Evolutionary conservation across 2,329 filamentous ascomycete genomes (phyloP), one percentile per base, ranked within the genome.

Genomic region (Alternaria hordeiaustralica): DNA sequence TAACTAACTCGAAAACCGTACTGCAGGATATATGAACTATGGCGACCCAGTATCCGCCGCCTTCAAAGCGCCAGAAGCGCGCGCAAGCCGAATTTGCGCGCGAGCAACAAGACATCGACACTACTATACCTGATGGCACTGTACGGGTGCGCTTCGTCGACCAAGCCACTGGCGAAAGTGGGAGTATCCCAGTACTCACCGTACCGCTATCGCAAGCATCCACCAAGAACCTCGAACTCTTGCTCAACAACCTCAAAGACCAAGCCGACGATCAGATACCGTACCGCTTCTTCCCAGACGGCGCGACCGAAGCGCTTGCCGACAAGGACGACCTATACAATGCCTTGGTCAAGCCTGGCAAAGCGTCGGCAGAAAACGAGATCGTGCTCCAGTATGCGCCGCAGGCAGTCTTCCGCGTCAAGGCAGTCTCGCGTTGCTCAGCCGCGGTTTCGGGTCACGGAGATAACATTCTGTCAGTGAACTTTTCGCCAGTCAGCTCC

Each of bases 331-430:
- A 85, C 65, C 55, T 84, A 55, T 82, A 83, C 67, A 77, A 76
- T 65, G 71, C 78, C 6, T 53, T 82, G 55, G 72, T 81, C 3
- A 79, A 79, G 60, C 69, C 76, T n/a, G 84, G 83, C 13, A 81
- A 80, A 59, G 78, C 75, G 10, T 81, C 78, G 3, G 88, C 87
- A 25, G 89, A 91, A 83, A 86, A 88, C 65, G 85, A 86, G 33
- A 83, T 91, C 25, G 84, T 86, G 44, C 85, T 91, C 13, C 86
- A 89, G 63, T 90, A 88, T 77, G 87, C 88, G 41, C 95, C 96
- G 0, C 95, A 99, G 80, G 93, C 95, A 21, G 92, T 98, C 0
- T 98, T 97, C 84, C 90, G 91, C 73, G 96, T 98, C 23, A 94
- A 96, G 73, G 92, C 93, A 11, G 94, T 97, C 45, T 95, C 94